Evolutionary conservation across 164 flowering plant species (phyloP), one percentile per base, ranked within the genome.

Genomic region (Platanus orientalis): DNA sequence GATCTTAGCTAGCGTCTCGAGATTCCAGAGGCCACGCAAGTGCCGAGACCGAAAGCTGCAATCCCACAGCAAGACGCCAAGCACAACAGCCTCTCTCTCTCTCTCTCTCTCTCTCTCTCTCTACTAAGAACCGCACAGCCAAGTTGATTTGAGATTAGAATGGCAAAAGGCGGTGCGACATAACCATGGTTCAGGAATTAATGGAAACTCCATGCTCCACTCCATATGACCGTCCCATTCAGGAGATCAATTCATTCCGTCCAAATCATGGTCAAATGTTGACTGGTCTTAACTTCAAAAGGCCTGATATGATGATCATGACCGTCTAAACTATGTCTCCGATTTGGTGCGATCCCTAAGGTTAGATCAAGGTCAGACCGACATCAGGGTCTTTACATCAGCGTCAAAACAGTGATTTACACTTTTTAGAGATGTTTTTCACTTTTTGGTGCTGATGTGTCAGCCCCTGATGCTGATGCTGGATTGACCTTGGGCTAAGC

Each of bases 11-110:
- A 88, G 9, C 75, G 75, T 45, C 70, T 75, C 29, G 86, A 66
- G 68, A 88, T 84, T 29, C 89, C 85, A 2, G 92, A 78, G 0
- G 87, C 89, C 61, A 81, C 92, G 4, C 84, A 80, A 23, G 78
- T 19, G 77, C 96, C 86, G 25, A 82, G 76, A 2, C 87, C 92
- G 69, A 88, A 86, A 2, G 90, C 73, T 11, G 71, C 36, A 3
- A 83, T 58, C 19, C 83, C 84, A 63, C 84, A 83, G 70, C 89
- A 88, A 11, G 81, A 70, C 16, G 68, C 70, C 62, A 77, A 75
- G 67, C 94, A 88, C 74, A 90, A 88, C 88, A 78, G 77, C 52
- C 24, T 54, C 40, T 47, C 50, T 29, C 55, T 54, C 60, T 57
- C 66, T 62, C 51, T 58, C 28, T 57, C 56, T 42, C 45, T 62